Evolutionary conservation across 2,329 filamentous ascomycete species (phyloP), one percentile per base, ranked within the genome.

Genomic region (Zasmidium cellare): DNA sequence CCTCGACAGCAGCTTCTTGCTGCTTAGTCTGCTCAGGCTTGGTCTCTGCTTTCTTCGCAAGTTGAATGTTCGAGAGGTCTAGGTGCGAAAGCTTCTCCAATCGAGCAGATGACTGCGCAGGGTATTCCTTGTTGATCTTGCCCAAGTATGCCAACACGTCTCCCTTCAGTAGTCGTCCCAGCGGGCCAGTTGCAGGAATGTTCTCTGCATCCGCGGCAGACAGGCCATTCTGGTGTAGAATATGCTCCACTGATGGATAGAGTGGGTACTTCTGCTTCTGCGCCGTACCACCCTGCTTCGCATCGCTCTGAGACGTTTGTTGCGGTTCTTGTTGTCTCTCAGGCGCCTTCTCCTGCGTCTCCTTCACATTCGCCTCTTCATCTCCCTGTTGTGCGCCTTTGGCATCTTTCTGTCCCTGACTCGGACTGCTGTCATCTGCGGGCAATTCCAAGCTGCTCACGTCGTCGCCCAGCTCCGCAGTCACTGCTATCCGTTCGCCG

Each of bases 41-140:
- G 22, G 75, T 68, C 20, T 60, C 61, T 18, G 63, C 57, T 38
- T 67, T 59, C 52, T 65, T 59, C 49, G 87, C 88, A 58, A 93
- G 78, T 80, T 96, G 96, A 80, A 97, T 93, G 80, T 97, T 96
- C 80, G 89, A 94, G 22, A 99, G 85, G 74, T 99, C 93, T 53
- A 99, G 86, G 74, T 96, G 91, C 45, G 84, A 80, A 50, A 94
- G 85, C 75, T 91, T 88, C 59, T 85, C 81, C 71, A 96, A 87
- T 53, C 85, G 86, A 57, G 83, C 79, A 55, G 90, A 89, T 66
- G 92, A 83, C 60, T 86, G 80, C 20, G 84, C 82, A 1, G 93
- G 89, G 65, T 90, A 89, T 58, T 86, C 82, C 62, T 86, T 79
- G 59, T 87, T 80, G 69, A 97, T 91, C 66, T 82, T 80, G 62